Percentiles rank a stretch among this genome's conserved stretches.
Conservation (phyloP, 441 rosid genomes). For the Aquilaria agallochum region DNA sequence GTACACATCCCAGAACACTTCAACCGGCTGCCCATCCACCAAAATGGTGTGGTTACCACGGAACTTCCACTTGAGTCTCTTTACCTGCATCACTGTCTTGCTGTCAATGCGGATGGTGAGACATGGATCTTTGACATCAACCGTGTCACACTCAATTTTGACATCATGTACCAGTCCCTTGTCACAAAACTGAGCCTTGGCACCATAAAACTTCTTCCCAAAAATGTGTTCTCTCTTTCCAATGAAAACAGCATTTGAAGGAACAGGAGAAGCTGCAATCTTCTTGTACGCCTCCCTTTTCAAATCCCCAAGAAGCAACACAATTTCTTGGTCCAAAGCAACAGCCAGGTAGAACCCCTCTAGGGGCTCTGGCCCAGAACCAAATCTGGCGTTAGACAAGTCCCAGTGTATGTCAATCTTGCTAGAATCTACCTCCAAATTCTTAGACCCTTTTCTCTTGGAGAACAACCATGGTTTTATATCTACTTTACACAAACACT, state of each 20-base stretch:
- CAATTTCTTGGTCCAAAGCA: constrained; percentile 58
- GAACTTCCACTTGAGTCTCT: constrained; percentile 88
- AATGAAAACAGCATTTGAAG: constrained; percentile 43
- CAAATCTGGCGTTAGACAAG: constrained; percentile 71
- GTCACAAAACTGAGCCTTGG: constrained; percentile 67
- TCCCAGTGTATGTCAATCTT: constrained; percentile 73
- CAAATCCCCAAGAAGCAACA: constrained; percentile 81
- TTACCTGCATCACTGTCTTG: constrained; percentile 69
- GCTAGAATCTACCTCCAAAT: constrained; percentile 51
- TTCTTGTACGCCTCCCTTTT: constrained; percentile 73
- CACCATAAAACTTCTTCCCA: constrained; percentile 70
- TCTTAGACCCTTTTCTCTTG: constrained; percentile 83
- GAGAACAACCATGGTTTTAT: constrained; percentile 92
- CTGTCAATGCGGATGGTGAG: constrained; percentile 77
- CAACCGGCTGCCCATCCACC: constrained; percentile 83
- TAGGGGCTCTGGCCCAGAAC: constrained; percentile 74
- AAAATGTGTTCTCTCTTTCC: constrained; percentile 75
- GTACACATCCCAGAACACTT: constrained; percentile 92
- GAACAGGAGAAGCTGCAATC: constrained; percentile 35
- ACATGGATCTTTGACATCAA: constrained; percentile 56
- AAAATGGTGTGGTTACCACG: constrained; percentile 77
- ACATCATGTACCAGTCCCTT: constrained; percentile 68
- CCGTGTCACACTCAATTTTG: constrained; percentile 73
- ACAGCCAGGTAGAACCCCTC: constrained; percentile 68
- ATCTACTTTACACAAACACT: constrained; percentile 71